Percentiles rank a stretch among this genome's conserved stretches.
Conservation (phyloP, 495 filamentous ascomycete species). For the Barbatosphaeria neglecta region DNA sequence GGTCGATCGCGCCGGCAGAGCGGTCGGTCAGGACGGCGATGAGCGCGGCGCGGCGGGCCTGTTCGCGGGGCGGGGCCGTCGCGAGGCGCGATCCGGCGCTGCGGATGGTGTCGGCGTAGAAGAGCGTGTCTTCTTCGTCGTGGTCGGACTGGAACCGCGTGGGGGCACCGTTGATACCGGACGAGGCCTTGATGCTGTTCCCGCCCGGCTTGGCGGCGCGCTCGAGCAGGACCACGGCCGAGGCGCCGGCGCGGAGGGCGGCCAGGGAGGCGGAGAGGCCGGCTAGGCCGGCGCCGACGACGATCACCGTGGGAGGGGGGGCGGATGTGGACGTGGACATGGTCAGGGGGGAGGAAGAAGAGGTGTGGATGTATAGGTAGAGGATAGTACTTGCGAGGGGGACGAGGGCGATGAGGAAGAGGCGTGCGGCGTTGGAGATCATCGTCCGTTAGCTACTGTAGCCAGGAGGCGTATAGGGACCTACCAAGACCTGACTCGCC, state of each 20-base stretch:
- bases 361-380: neutral
- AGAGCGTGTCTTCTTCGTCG: neutral
- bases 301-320: constrained; percentile 22
- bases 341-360: neutral
- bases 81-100: constrained; percentile 20
- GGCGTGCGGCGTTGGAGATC: no score
- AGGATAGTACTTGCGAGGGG: constrained; percentile 8
- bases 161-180: constrained; percentile 49
- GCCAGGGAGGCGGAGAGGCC: constrained; percentile 37
- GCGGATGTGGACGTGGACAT: neutral
- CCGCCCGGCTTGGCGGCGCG: constrained; percentile 44
- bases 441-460: no score
- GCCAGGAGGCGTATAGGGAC: no score
- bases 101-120: neutral
- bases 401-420: constrained; percentile 6
- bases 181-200: constrained; percentile 52
- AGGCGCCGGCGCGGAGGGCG: constrained; percentile 30
- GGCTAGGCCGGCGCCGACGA: constrained; percentile 41
- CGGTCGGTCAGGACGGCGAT: constrained; percentile 22
- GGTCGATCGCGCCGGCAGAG: constrained; percentile 29
- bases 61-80: constrained; percentile 41
- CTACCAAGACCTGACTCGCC: no score
- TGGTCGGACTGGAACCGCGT: constrained; percentile 34
- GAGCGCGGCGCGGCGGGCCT: constrained; percentile 28
- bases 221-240: constrained; percentile 39